A percentile compares a stretch with the other conserved stretches of the same genome.
These are phyloP conservation scores for Babjeviella inositovora DNA, from an alignment of 805 yeast genomes.

Conservation along the genomic window DNA sequence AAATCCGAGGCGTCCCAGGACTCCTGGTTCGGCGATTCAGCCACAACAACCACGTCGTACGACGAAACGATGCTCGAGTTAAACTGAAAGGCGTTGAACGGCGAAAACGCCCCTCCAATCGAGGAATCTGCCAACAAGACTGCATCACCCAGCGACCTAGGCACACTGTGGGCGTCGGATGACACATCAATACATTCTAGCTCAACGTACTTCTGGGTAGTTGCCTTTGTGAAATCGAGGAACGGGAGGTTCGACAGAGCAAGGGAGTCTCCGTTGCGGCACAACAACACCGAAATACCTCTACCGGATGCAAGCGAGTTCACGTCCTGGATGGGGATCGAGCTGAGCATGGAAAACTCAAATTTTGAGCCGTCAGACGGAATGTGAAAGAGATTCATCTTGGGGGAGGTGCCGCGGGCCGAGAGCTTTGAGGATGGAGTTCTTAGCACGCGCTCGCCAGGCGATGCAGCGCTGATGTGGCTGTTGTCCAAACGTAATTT, in stretches of 20 bases:
- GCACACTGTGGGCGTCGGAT: slow-evolving; percentile 21
- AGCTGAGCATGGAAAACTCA: slow-evolving; percentile 8
- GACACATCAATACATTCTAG: slow-evolving; percentile 29
- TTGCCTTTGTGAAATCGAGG: slow-evolving; percentile 18
- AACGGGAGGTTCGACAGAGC: slow-evolving; percentile 4
- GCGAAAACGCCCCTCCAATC: slow-evolving; percentile 25
- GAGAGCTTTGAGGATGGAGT: neutral
- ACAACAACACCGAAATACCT: slow-evolving; percentile 7
- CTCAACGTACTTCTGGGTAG: slow-evolving; percentile 16
- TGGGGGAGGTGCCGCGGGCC: slow-evolving; percentile 7
- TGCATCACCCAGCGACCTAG: slow-evolving; percentile 25
- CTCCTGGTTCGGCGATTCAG: slow-evolving; percentile 11
- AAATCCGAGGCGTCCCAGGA: slow-evolving; percentile 10
- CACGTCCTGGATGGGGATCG: slow-evolving; percentile 4
- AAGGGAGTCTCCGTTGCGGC: slow-evolving; percentile 1
- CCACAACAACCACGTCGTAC: slow-evolving; percentile 35
- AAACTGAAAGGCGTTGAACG: slow-evolving; percentile 31
- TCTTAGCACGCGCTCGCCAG: too few species aligned
- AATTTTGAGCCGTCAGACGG: slow-evolving; percentile 10
- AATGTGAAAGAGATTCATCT: slow-evolving; percentile 14
- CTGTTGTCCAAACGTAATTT: too few species aligned
- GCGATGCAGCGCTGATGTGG: too few species aligned
- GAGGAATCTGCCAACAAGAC: slow-evolving; percentile 33
- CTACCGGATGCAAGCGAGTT: slow-evolving; percentile 3
- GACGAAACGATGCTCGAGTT: slow-evolving; percentile 16